Percentiles rank a stretch among this genome's conserved stretches.
These are phyloP conservation scores for Gonium pectorale DNA, from an alignment of 139 green algal genomes.

Conservation along the genomic window DNA sequence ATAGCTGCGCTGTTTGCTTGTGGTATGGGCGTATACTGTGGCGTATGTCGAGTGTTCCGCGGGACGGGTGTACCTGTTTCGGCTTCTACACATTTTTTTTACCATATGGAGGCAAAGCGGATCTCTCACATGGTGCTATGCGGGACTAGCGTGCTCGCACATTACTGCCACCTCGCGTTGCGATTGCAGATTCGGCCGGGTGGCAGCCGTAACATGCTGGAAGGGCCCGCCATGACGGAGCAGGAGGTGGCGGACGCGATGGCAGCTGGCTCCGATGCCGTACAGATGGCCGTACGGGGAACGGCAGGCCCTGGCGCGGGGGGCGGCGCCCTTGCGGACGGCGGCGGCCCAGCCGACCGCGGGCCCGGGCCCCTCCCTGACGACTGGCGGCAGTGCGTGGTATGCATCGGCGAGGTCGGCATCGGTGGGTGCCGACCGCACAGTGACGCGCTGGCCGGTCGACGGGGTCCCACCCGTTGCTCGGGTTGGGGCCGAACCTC, in stretches of 20 bases:
- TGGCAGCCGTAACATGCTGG: slow-evolving; percentile 53
- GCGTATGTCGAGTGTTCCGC: no score
- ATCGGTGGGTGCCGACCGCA: slow-evolving; percentile 61
- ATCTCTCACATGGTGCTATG: no score
- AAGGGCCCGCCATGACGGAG: slow-evolving; percentile 48
- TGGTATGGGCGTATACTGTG: no score
- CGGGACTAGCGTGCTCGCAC: no score
- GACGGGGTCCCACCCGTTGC: no score
- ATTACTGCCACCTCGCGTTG: no score
- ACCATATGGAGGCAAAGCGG: no score
- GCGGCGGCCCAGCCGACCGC: not conserved
- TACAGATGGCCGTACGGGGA: not conserved
- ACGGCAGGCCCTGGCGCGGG: not conserved
- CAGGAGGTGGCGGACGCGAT: slow-evolving; percentile 27
- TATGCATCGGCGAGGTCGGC: slow-evolving; percentile 56
- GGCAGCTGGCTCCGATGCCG: not conserved
- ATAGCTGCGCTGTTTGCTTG: no score
- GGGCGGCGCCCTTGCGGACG: not conserved
- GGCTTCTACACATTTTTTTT: no score
- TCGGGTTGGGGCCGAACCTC: no score
- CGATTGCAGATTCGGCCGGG: not conserved
- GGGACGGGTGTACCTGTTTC: no score
- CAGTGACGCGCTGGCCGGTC: no score
- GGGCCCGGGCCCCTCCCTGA: not conserved
- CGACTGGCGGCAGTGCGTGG: slow-evolving; percentile 21